phyloP scores from a whole-genome alignment of 2,329 filamentous ascomycete species.

The Nothophoma quercina region DNA sequence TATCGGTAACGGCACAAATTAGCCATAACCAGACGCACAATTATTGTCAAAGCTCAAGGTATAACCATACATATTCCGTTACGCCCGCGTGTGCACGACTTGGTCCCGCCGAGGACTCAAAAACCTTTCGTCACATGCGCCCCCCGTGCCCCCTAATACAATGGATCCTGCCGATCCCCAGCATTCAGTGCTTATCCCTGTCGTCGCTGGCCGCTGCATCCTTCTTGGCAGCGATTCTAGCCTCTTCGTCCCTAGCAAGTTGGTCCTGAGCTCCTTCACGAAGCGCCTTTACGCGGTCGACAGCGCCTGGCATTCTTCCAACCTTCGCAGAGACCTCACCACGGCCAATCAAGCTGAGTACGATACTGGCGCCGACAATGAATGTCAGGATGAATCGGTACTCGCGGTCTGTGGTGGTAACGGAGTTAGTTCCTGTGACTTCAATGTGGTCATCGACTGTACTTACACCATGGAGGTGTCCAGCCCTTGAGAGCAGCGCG shows the following conservation, averaged over 20 bases:
- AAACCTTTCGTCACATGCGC: slow-evolving; percentile 7
- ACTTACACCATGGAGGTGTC: slow-evolving; percentile 80
- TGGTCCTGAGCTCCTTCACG: slow-evolving; percentile 45
- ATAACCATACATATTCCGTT: slow-evolving; percentile 7
- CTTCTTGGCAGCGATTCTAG: slow-evolving; percentile 32
- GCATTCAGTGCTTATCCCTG: slow-evolving; percentile 19
- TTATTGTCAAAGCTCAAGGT: slow-evolving; percentile 10
- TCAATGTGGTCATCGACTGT: not conserved
- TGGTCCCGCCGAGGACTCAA: not conserved
- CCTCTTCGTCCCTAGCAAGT: slow-evolving; percentile 43
- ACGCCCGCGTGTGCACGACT: not conserved
- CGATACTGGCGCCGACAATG: slow-evolving; percentile 82
- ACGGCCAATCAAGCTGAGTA: slow-evolving; percentile 80
- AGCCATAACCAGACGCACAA: slow-evolving; percentile 1
- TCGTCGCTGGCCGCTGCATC: slow-evolving; percentile 30
- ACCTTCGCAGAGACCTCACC: slow-evolving; percentile 72
- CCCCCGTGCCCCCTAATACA: slow-evolving; percentile 7
- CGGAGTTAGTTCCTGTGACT: slow-evolving; percentile 49
- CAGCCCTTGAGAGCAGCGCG: slow-evolving; percentile 76
- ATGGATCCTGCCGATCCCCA: slow-evolving; percentile 16
- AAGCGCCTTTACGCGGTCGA: slow-evolving; percentile 59
- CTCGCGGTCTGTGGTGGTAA: slow-evolving; percentile 62
- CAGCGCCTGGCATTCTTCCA: slow-evolving; percentile 55
- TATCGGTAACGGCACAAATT: slow-evolving; percentile 11
- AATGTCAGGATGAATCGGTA: slow-evolving; percentile 95